Percentiles rank a stretch among this genome's conserved stretches.
Conservation (phyloP, 2,329 filamentous ascomycete species). For the Aspergillus brasiliensis region DNA sequence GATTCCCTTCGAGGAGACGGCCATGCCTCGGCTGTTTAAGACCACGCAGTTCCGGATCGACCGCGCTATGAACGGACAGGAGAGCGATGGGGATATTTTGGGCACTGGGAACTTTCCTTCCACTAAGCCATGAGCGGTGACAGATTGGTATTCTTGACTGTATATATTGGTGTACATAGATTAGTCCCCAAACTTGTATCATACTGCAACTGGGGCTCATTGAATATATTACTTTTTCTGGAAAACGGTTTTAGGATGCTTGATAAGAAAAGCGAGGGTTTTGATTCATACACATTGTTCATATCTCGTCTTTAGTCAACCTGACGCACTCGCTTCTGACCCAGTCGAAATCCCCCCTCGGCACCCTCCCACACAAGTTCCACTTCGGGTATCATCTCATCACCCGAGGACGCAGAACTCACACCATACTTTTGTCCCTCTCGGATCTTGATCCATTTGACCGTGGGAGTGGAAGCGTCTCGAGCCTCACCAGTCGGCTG, state of each 20-base stretch:
- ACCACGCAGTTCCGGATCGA: slow-evolving; percentile 28
- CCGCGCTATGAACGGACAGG: slow-evolving; percentile 23
- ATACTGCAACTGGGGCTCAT: background rate
- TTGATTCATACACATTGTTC: background rate
- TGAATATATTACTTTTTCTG: background rate
- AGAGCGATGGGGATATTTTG: slow-evolving; percentile 32
- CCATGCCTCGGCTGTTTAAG: slow-evolving; percentile 35
- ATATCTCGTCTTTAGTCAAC: background rate
- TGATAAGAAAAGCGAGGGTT: too few species aligned
- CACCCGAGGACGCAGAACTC: background rate
- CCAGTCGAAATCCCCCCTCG: background rate
- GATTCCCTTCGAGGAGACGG: slow-evolving; percentile 28
- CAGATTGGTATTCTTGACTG: background rate
- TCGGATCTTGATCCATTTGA: background rate
- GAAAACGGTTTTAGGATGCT: too few species aligned
- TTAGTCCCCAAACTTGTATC: background rate
- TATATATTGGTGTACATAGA: background rate
- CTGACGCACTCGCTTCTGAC: background rate
- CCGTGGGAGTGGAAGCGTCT: background rate
- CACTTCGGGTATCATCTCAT: background rate
- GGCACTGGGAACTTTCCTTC: slow-evolving; percentile 19
- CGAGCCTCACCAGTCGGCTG: background rate
- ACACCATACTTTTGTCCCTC: background rate
- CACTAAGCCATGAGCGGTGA: background rate
- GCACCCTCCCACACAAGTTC: background rate